Evolutionary conservation across 2,329 filamentous ascomycete species (phyloP).

Genomic region (Sporothrix curviconia): DNA sequence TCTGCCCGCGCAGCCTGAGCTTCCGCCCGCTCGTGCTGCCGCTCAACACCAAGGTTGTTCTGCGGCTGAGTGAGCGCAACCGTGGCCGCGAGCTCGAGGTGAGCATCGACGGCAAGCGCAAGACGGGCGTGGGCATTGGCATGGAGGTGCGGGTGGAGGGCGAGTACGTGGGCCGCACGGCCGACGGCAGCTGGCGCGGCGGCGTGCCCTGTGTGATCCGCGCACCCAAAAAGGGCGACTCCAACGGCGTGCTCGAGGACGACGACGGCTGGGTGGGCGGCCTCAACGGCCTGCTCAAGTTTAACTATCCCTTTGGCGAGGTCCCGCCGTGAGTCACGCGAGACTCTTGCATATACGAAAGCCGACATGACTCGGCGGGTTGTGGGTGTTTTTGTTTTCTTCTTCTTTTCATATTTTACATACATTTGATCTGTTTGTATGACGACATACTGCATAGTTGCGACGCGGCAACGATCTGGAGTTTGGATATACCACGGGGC

Average conservation of each 20-base stretch:
- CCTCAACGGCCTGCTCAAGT: constrained; percentile 87
- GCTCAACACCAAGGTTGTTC: constrained; percentile 72
- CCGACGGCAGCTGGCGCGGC: constrained; percentile 51
- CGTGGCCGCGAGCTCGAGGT: constrained; percentile 69
- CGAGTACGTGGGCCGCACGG: constrained; percentile 60
- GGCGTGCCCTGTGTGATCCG: constrained; percentile 90
- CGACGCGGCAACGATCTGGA: background rate
- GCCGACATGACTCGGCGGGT: too few species aligned
- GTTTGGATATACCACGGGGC: background rate
- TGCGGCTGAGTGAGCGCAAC: constrained; percentile 76
- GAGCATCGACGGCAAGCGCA: constrained; percentile 69
- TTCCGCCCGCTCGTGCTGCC: constrained; percentile 89
- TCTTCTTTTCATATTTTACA: too few species aligned
- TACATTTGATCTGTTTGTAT: too few species aligned
- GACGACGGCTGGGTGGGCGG: constrained; percentile 97
- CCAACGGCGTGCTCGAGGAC: constrained; percentile 43
- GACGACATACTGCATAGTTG: background rate
- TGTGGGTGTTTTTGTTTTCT: too few species aligned
- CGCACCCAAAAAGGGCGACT: constrained; percentile 38
- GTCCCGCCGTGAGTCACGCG: constrained; percentile 24
- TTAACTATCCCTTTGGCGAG: constrained; percentile 93
- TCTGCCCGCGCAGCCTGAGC: constrained; percentile 84
- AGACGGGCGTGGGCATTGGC: constrained; percentile 61
- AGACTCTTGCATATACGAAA: too few species aligned
- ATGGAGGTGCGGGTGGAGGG: constrained; percentile 86